Base-by-base conservation (phyloP, 257 asterid species). In the Haberlea rhodopensis region DNA sequence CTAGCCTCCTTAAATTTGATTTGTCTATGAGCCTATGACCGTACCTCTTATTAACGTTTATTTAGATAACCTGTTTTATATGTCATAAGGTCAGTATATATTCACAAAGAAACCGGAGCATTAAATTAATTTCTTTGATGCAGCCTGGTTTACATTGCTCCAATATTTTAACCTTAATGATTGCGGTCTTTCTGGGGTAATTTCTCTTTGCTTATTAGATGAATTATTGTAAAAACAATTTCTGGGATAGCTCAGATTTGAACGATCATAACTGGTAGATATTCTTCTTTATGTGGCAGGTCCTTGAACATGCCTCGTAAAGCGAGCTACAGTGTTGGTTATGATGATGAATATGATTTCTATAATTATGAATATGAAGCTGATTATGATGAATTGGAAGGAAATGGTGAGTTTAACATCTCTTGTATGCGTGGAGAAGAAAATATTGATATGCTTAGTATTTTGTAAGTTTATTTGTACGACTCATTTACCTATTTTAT, bases 231-330 rank as follows among this genome's bases (percentile, higher is more conserved):
- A 32, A 0, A 29, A 29, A 4, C 9, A 29, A 29, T 29, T 29
- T 37, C 6, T 11, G 46, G n/a, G 46, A 13, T 37, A 37, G n/a
- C 13, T 37, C 18, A 37, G 46, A 37, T 37, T 37, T 37, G 46
- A 1, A 37, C 2, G 46, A 11, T 15, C 2, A 2, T 18, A 1
- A 22, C 56, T 54, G 21, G 56, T 63, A 40, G 5, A 5, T 7
- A 24, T 48, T 53, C 43, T 75, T n/a, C 6, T 70, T 28, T 29
- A 21, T 20, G 20, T 59, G 22, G 28, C 75, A 80, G 95, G 69
- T 71, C 66, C 27, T 63, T 61, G 59, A 67, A 66, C 68, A 92
- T 92, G 98, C 96, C 97, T 69, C 98, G 95, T 55, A 89, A 92
- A 80, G 82, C 68, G 31, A 53, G 59, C 62, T 75, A 65, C 31